Percentiles rank a stretch among this genome's conserved stretches.
phyloP scores from a whole-genome alignment of 2,329 filamentous ascomycete species.

The Chrysosporium keratinophilum region DNA sequence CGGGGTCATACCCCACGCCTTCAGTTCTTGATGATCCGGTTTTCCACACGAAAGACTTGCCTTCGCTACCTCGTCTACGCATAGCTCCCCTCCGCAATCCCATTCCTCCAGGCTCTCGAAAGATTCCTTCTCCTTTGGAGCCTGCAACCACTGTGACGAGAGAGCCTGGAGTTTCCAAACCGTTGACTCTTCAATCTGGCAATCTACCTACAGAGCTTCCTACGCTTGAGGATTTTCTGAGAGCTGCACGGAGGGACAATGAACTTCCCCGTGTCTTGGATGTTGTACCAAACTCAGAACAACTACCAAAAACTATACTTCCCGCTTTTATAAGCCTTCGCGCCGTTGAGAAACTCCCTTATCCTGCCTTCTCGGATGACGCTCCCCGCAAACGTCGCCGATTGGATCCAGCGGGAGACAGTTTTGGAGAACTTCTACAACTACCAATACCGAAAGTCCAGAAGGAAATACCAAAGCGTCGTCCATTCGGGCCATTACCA shows the following conservation, averaged over 20 bases:
- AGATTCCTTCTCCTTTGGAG: slow-evolving; percentile 37
- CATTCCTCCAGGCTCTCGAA: slow-evolving; percentile 33
- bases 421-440: slow-evolving; percentile 37
- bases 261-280: slow-evolving; percentile 25
- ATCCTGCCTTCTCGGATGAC: slow-evolving; percentile 33
- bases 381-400: slow-evolving; percentile 36
- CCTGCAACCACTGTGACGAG: slow-evolving; percentile 31
- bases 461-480: slow-evolving; percentile 34
- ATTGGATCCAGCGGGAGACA: slow-evolving; percentile 29
- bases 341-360: slow-evolving; percentile 37
- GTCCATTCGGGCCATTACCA: slow-evolving; percentile 37
- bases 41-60: slow-evolving; percentile 32
- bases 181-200: slow-evolving; percentile 19
- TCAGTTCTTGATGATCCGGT: slow-evolving; percentile 34
- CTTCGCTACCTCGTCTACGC: slow-evolving; percentile 34
- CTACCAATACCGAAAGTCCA: slow-evolving; percentile 40
- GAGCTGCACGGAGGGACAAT: slow-evolving; percentile 29
- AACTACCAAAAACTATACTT: slow-evolving; percentile 32
- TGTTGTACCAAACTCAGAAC: slow-evolving; percentile 26
- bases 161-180: slow-evolving; percentile 24
- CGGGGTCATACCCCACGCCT: slow-evolving; percentile 19
- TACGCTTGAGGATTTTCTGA: slow-evolving; percentile 29
- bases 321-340: slow-evolving; percentile 41
- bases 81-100: slow-evolving; percentile 42
- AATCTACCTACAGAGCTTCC: slow-evolving; percentile 30